Evolutionary conservation across 495 filamentous ascomycete species (phyloP), one percentile per base, ranked within the genome.

Genomic region (Elasticomyces elasticus): DNA sequence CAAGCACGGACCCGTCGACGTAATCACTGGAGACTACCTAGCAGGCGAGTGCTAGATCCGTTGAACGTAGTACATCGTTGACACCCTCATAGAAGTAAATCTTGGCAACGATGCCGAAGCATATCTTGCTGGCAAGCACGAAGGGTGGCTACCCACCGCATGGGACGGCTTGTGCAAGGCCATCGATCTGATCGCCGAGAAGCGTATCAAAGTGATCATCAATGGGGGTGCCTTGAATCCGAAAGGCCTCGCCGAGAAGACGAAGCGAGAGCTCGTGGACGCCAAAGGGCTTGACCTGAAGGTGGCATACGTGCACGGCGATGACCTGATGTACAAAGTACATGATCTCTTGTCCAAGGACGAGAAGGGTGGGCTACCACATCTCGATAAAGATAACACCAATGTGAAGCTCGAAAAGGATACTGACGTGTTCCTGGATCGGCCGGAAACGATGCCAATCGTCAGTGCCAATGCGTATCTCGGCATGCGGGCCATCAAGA

Each of bases 21-120:
- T 79, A 31, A 77, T 80, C 24, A 76, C 74, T 2, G 77, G 77
- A 0, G 77, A 80, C 57, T 80, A 76, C 53, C 71, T 80, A 17
- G 73, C 74, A 13, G 76, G 68, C 66, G 66, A 51, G 54, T 44
- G 54, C 11, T n/a, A 49, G 15, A 49, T 19, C 27, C 17, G 13
- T 3, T 5, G 4, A 31, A 28, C 45, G 2, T 11, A 2, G 45
- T 5, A 22, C 25, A 31, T 3, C 24, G 25, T 27, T 28, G n/a
- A 28, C 24, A 25, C 15, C 3, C 27, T 31, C n/a, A 13, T 22
- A 72, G 72, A 75, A 56, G 65, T 74, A 27, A 75, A 75, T 38
- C 55, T 76, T 27, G 71, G 72, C 43, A 72, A 74, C 43, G 74
- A 76, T 58, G 74, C 67, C 0, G 56, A 71, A 52, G 65, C 70